Evolutionary conservation across 2,329 filamentous ascomycete genomes (phyloP).

Genomic region (Diaporthe capsici): DNA sequence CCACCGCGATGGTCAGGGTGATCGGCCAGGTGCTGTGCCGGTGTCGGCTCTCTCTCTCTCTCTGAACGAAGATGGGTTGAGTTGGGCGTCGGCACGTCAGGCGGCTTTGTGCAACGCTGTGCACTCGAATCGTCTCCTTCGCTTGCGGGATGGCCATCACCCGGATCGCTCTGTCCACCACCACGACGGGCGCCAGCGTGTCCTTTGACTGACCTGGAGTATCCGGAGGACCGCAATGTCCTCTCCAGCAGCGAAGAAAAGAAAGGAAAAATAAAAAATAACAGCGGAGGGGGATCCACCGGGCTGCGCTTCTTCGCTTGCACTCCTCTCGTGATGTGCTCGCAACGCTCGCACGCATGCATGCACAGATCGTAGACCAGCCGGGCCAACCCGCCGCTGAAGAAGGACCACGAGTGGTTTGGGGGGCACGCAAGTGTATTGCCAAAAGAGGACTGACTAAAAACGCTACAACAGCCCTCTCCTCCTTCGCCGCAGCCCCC

Average conservation of each 20-base stretch:
- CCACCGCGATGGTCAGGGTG: background rate
- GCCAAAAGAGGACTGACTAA: slow-evolving; percentile 19
- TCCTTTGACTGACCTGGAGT: background rate
- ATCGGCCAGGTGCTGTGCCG: background rate
- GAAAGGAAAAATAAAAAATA: too few relatives aligned
- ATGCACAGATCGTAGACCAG: background rate
- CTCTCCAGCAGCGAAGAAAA: background rate
- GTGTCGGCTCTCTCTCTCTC: background rate
- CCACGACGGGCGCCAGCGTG: too few relatives aligned
- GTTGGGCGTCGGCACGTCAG: background rate
- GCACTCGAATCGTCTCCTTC: background rate
- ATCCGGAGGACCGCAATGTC: background rate
- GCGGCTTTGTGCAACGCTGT: background rate
- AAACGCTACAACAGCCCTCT: slow-evolving; percentile 8
- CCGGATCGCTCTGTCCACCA: background rate
- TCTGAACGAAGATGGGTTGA: background rate
- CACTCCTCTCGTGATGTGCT: background rate
- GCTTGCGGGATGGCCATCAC: background rate
- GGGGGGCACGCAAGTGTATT: slow-evolving; percentile 40
- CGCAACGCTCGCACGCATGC: background rate
- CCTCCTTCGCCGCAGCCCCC: slow-evolving; percentile 2
- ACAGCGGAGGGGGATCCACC: background rate
- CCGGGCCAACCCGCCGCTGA: too few relatives aligned
- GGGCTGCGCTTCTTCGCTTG: background rate
- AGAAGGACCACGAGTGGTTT: slow-evolving; percentile 1